Evolutionary conservation across 495 filamentous ascomycete genomes (phyloP).

Genomic region (Hypoxylon crocopeplum): DNA sequence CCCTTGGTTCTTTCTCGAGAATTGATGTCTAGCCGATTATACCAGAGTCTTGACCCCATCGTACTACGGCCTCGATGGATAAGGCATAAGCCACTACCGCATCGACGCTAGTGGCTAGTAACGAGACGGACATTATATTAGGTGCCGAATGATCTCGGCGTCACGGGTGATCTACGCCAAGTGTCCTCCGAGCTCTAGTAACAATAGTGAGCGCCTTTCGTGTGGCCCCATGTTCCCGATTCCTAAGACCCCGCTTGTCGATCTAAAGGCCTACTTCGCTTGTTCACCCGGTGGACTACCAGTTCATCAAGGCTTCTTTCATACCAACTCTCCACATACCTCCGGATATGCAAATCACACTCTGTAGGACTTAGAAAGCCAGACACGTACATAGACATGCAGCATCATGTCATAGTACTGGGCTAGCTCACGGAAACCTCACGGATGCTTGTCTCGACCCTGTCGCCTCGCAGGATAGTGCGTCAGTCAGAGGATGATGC

Average conservation of each 20-base stretch:
- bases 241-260: no score
- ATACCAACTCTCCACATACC: no score
- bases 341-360: no score
- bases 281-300: no score
- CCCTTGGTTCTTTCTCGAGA: conserved; percentile 42
- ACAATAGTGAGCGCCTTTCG: neutral
- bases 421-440: no score
- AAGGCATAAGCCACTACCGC: conserved; percentile 6
- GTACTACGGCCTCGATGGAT: neutral
- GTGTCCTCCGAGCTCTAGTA: conserved; percentile 6
- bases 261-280: no score
- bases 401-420: no score
- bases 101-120: conserved; percentile 8
- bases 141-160: conserved; percentile 5
- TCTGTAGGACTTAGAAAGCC: no score
- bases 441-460: neutral
- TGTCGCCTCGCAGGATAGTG: no score
- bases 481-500: no score
- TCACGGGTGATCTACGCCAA: conserved; percentile 19
- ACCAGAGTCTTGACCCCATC: conserved; percentile 3
- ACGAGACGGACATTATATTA: conserved; percentile 2
- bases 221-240: neutral
- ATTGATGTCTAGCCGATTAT: conserved; percentile 10
- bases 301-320: no score
- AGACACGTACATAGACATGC: no score